These are phyloP conservation scores for Cutaneotrichosporon sp. DNA, from an alignment of 1,284 basidiomycete species.

Conservation along the genomic window DNA sequence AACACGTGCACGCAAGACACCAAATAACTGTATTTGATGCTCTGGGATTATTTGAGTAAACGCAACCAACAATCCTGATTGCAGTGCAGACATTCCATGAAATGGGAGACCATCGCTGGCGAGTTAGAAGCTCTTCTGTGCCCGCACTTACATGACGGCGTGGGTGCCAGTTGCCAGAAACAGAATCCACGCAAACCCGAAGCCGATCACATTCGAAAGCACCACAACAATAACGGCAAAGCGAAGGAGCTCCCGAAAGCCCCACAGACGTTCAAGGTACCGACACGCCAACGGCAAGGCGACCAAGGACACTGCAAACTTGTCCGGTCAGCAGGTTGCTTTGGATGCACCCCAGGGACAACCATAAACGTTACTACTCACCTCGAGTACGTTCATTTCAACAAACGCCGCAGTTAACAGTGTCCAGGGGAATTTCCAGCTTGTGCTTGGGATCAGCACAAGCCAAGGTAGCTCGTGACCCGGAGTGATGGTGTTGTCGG, in stretches of 20 bases:
- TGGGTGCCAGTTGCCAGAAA: conserved; percentile 42
- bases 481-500: not conserved
- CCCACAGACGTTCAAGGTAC: conserved; percentile 93
- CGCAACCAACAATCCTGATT: conserved; percentile 83
- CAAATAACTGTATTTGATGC: conserved; percentile 90
- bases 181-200: conserved; percentile 53
- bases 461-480: conserved; percentile 62
- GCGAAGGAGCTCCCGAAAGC: conserved; percentile 73
- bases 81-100: conserved; percentile 88
- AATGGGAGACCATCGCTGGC: conserved; percentile 77
- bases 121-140: conserved; percentile 6
- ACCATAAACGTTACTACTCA: conserved; percentile 46
- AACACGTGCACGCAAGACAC: conserved; percentile 76
- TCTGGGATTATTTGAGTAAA: conserved; percentile 97
- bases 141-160: conserved; percentile 55
- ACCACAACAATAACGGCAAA: conserved; percentile 75
- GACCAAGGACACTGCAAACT: conserved; percentile 73
- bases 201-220: conserved; percentile 79
- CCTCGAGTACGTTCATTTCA: conserved; percentile 78
- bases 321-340: conserved; percentile 4
- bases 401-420: conserved; percentile 80
- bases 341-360: not conserved
- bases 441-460: conserved; percentile 74
- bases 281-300: conserved; percentile 75
- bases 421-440: conserved; percentile 88